Conservation (phyloP, 164 flowering plant genomes). For the Nelumbo lutea region DNA sequence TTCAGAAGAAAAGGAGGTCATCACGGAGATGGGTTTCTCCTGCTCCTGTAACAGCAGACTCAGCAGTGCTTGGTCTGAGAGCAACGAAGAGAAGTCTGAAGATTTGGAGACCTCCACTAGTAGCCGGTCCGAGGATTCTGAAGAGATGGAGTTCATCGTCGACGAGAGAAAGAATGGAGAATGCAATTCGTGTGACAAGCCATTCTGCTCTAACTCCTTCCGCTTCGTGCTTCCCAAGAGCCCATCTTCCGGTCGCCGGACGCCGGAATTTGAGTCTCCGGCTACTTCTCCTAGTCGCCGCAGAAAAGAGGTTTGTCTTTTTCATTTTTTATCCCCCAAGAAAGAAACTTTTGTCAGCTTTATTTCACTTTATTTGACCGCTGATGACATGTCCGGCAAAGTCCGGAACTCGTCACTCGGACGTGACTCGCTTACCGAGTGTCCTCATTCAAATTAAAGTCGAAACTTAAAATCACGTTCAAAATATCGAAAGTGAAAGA, state of each 20-base stretch:
- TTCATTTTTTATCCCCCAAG: not conserved
- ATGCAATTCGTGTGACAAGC: slow-evolving; percentile 17
- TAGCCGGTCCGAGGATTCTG: slow-evolving; percentile 32
- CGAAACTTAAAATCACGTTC: too few species aligned
- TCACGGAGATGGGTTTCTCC: slow-evolving; percentile 23
- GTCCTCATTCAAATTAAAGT: too few species aligned
- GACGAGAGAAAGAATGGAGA: slow-evolving; percentile 11
- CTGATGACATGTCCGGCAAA: not conserved
- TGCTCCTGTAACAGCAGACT: slow-evolving; percentile 38
- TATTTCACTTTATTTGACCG: not conserved
- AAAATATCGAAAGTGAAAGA: too few species aligned
- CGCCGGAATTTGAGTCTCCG: slow-evolving; percentile 54
- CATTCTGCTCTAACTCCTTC: slow-evolving; percentile 54
- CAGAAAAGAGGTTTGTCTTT: slow-evolving; percentile 31
- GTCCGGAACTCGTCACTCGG: not conserved
- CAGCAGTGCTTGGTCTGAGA: slow-evolving; percentile 60
- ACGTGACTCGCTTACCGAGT: not conserved
- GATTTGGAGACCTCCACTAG: slow-evolving; percentile 46
- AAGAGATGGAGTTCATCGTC: slow-evolving; percentile 17
- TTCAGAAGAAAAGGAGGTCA: slow-evolving; percentile 10
- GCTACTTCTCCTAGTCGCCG: slow-evolving; percentile 42
- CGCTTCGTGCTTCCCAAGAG: slow-evolving; percentile 38
- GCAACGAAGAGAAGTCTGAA: slow-evolving; percentile 45
- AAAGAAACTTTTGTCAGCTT: not conserved
- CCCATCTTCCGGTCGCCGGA: slow-evolving; percentile 39